Evolutionary conservation across 108 stramenopile species (phyloP).

Genomic region (Nitzschia sp.): DNA sequence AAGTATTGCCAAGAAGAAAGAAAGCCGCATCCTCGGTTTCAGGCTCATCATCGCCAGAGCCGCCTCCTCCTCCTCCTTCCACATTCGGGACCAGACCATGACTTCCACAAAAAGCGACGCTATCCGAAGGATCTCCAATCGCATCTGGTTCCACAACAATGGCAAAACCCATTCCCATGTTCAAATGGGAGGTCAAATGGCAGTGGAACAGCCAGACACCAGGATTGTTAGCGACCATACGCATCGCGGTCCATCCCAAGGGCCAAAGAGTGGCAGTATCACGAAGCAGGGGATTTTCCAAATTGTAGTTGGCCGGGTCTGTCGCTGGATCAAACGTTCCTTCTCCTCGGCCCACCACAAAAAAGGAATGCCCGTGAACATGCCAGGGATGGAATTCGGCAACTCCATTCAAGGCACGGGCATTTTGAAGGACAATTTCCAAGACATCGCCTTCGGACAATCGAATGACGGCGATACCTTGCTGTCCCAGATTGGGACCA

Average conservation of each 20-base stretch:
- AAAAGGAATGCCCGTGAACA: constrained; percentile 44
- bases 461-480: constrained; percentile 1
- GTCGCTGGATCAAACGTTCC: constrained; percentile 34
- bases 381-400: constrained; percentile 48
- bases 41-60: too few relatives aligned
- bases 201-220: constrained; percentile 50
- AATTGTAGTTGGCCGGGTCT: constrained; percentile 36
- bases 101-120: too few relatives aligned
- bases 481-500: not conserved
- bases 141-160: constrained; percentile 31
- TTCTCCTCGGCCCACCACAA: constrained; percentile 36
- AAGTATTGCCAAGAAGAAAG: too few relatives aligned
- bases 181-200: constrained; percentile 25
- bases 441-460: not conserved
- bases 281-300: constrained; percentile 39
- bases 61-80: too few relatives aligned
- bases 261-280: constrained; percentile 40
- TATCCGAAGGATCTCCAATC: not conserved
- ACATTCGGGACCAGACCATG: too few relatives aligned
- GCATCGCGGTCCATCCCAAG: constrained; percentile 44
- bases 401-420: constrained; percentile 9
- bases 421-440: constrained; percentile 24
- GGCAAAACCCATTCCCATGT: constrained; percentile 43
- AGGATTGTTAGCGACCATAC: constrained; percentile 43
- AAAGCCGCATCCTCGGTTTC: too few relatives aligned